phyloP scores from a whole-genome alignment of 768 basidiomycete species.

The Rhodotorula toruloides region DNA sequence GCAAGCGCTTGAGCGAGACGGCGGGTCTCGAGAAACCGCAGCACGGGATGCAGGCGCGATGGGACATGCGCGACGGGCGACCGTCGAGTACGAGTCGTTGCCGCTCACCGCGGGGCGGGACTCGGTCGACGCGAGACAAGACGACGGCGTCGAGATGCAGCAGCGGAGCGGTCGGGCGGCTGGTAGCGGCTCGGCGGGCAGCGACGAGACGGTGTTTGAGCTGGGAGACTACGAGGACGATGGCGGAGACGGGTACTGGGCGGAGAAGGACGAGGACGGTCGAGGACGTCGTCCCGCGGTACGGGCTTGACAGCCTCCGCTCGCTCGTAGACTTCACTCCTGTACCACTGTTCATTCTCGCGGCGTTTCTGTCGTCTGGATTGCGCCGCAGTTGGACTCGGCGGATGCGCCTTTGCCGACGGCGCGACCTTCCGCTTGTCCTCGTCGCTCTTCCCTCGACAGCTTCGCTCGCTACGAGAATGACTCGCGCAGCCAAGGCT shows the following conservation, averaged over 20 bases:
- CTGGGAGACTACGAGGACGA: conserved; percentile 26
- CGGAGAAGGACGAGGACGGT: conserved; percentile 8
- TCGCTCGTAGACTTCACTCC: background rate
- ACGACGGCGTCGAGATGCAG: background rate
- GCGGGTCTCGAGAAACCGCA: background rate
- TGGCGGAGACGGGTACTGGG: conserved; percentile 33
- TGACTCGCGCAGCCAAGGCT: background rate
- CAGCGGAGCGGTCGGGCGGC: background rate
- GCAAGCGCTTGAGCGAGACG: background rate
- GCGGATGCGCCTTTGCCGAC: too few relatives aligned
- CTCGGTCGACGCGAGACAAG: background rate
- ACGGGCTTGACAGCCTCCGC: background rate
- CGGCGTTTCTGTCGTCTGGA: too few relatives aligned
- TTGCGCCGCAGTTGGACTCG: too few relatives aligned
- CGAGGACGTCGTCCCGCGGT: background rate
- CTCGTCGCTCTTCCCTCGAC: background rate
- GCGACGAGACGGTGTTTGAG: conserved; percentile 30
- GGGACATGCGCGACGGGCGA: background rate
- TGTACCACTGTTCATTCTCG: too few relatives aligned
- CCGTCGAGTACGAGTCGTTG: conserved; percentile 21
- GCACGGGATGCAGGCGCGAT: background rate
- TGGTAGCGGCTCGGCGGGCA: background rate
- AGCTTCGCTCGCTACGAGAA: background rate
- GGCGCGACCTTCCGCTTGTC: background rate
- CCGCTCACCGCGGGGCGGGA: conserved; percentile 12